Evolutionary conservation across 2,329 filamentous ascomycete species (phyloP).

Genomic region (Fusarium ambrosium): DNA sequence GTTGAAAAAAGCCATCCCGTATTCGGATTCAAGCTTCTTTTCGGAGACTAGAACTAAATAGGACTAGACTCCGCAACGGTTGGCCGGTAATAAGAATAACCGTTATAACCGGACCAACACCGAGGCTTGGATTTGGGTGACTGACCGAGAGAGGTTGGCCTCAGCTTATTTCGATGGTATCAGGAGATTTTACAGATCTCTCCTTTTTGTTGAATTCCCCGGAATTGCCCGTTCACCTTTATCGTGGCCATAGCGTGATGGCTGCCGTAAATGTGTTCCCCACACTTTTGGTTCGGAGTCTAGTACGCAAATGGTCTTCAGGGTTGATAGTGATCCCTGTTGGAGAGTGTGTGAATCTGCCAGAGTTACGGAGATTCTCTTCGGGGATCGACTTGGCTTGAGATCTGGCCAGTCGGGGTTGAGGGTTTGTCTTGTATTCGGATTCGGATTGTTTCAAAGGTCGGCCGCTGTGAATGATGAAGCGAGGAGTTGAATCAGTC

Average conservation of each 20-base stretch:
- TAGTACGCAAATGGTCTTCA: slow-evolving; percentile 41
- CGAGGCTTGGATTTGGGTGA: background rate
- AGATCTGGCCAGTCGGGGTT: background rate
- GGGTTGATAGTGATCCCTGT: background rate
- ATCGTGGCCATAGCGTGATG: slow-evolving; percentile 1
- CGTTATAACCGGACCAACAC: slow-evolving; percentile 2
- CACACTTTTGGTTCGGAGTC: slow-evolving; percentile 37
- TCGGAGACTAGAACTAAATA: slow-evolving; percentile 51
- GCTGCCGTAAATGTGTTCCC: background rate
- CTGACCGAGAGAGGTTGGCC: background rate
- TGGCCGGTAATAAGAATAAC: slow-evolving; percentile 4
- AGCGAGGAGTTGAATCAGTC: background rate
- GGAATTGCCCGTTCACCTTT: background rate
- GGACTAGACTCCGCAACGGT: slow-evolving; percentile 39
- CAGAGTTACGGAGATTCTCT: background rate
- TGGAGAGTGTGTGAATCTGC: background rate
- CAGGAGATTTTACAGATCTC: background rate
- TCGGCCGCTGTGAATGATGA: background rate
- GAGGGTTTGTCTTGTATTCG: background rate
- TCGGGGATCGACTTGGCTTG: background rate
- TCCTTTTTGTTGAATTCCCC: background rate
- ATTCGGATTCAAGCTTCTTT: slow-evolving; percentile 29
- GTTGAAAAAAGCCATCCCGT: background rate
- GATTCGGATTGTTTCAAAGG: background rate
- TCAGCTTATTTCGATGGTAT: background rate